phyloP scores from a whole-genome alignment of 1,284 basidiomycete genomes.

The Vanrija sp. region DNA sequence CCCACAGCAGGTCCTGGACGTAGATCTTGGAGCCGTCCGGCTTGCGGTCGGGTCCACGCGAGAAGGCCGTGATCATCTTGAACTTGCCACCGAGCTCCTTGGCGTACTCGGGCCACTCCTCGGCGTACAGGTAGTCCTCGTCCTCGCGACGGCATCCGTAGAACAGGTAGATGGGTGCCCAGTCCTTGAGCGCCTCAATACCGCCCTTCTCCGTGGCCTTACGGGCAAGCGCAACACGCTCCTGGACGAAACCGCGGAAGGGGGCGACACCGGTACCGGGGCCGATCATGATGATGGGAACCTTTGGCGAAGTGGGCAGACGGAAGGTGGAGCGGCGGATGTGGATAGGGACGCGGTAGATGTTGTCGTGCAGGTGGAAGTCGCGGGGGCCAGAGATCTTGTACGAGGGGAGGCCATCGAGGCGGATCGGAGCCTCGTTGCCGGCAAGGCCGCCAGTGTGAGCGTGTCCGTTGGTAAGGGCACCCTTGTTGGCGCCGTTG shows the following conservation, averaged over 20 bases:
- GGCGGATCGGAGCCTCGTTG: slow-evolving; percentile 9
- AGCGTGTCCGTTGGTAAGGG: background rate
- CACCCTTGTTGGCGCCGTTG: background rate
- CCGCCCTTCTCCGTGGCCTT: slow-evolving; percentile 92
- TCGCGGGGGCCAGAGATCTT: slow-evolving; percentile 83
- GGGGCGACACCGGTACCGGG: slow-evolving; percentile 97
- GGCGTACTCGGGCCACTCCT: slow-evolving; percentile 88
- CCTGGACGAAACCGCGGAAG: slow-evolving; percentile 97
- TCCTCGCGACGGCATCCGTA: slow-evolving; percentile 86
- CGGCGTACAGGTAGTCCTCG: slow-evolving; percentile 89
- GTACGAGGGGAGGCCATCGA: slow-evolving; percentile 60
- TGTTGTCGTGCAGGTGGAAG: slow-evolving; percentile 61
- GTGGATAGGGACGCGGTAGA: slow-evolving; percentile 87
- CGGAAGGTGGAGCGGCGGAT: slow-evolving; percentile 94
- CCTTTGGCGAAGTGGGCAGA: slow-evolving; percentile 93
- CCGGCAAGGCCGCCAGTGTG: slow-evolving; percentile 14
- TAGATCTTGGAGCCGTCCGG: slow-evolving; percentile 90
- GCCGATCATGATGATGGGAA: slow-evolving; percentile 97
- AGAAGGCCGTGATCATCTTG: slow-evolving; percentile 80
- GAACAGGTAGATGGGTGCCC: slow-evolving; percentile 91
- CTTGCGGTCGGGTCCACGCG: slow-evolving; percentile 71
- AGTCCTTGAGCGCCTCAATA: slow-evolving; percentile 79
- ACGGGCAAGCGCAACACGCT: slow-evolving; percentile 89
- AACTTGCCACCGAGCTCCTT: slow-evolving; percentile 89
- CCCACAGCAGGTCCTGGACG: slow-evolving; percentile 93